Percentiles rank a stretch among this genome's conserved stretches.
These are phyloP conservation scores for Spiromastix sp. DNA, from an alignment of 2,329 filamentous ascomycete genomes.

Conservation along the genomic window DNA sequence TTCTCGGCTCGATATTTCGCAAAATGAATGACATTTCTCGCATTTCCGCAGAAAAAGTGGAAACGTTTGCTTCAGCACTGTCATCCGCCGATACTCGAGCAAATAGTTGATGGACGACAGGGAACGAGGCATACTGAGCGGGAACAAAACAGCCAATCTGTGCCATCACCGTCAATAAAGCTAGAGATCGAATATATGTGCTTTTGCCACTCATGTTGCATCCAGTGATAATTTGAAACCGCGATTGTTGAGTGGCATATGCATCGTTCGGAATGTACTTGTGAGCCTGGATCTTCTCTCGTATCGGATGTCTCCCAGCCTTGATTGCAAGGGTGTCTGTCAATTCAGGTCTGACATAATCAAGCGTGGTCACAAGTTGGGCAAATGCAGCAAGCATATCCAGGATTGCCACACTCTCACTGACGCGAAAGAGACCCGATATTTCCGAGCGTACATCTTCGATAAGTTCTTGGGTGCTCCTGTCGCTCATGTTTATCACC, in stretches of 20 bases:
- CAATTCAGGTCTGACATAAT: conserved; percentile 61
- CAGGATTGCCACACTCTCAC: conserved; percentile 73
- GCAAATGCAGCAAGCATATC: conserved; percentile 78
- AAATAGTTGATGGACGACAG: conserved; percentile 74
- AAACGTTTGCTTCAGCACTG: conserved; percentile 79
- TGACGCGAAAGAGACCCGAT: conserved; percentile 67
- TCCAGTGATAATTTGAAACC: conserved; percentile 89
- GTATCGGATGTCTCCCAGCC: conserved; percentile 65
- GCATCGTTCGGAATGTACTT: conserved; percentile 83
- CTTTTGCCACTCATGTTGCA: conserved; percentile 99
- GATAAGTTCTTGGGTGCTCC: conserved; percentile 61
- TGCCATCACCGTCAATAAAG: conserved; percentile 82
- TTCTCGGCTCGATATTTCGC: conserved; percentile 65
- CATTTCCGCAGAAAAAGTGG: conserved; percentile 93
- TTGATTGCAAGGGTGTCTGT: conserved; percentile 61
- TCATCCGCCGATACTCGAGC: conserved; percentile 81
- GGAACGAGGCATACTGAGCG: conserved; percentile 69
- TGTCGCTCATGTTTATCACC: conserved; percentile 72
- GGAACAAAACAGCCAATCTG: conserved; percentile 89
- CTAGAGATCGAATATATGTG: conserved; percentile 81
- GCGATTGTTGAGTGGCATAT: conserved; percentile 66
- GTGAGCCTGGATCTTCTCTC: conserved; percentile 58
- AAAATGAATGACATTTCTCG: conserved; percentile 90
- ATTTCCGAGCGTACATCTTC: conserved; percentile 61
- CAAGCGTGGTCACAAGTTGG: conserved; percentile 57